A percentile compares a stretch with the other conserved stretches of the same genome.
Evolutionary conservation across 2,329 filamentous ascomycete species (phyloP).

Genomic region (Xylaria sp.): DNA sequence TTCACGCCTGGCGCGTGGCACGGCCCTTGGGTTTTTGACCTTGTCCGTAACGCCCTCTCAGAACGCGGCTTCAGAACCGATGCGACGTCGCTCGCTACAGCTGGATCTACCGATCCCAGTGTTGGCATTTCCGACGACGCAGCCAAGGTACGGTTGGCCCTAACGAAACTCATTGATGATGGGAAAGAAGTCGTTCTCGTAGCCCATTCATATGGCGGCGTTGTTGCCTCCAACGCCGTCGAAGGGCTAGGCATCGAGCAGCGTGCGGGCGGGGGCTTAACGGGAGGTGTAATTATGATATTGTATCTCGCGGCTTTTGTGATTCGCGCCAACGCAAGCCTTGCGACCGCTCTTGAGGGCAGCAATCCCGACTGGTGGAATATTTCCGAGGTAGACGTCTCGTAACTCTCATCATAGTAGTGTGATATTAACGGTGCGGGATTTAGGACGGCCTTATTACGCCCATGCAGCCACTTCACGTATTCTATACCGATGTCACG

Average conservation of each 20-base stretch:
- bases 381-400: constrained; percentile 6
- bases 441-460: constrained; percentile 19
- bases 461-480: constrained; percentile 4
- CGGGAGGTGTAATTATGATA: constrained; percentile 32
- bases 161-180: constrained; percentile 11
- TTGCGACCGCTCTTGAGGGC: background rate
- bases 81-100: constrained; percentile 19
- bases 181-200: constrained; percentile 34
- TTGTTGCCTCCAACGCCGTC: constrained; percentile 29
- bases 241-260: constrained; percentile 30
- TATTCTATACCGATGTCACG: constrained; percentile 33
- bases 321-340: constrained; percentile 5
- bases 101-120: constrained; percentile 8
- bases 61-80: constrained; percentile 27
- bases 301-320: constrained; percentile 36
- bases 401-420: background rate
- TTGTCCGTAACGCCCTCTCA: constrained; percentile 23
- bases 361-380: constrained; percentile 4
- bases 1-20: constrained; percentile 33
- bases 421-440: background rate
- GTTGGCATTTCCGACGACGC: constrained; percentile 23
- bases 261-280: constrained; percentile 27
- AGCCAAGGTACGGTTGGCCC: background rate
- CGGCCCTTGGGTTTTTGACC: constrained; percentile 20
- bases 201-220: constrained; percentile 37